Evolutionary conservation across 192 early-diverging fungal genomes (phyloP), one percentile per base, ranked within the genome.

Genomic region (Gamsiella multidivaricata): DNA sequence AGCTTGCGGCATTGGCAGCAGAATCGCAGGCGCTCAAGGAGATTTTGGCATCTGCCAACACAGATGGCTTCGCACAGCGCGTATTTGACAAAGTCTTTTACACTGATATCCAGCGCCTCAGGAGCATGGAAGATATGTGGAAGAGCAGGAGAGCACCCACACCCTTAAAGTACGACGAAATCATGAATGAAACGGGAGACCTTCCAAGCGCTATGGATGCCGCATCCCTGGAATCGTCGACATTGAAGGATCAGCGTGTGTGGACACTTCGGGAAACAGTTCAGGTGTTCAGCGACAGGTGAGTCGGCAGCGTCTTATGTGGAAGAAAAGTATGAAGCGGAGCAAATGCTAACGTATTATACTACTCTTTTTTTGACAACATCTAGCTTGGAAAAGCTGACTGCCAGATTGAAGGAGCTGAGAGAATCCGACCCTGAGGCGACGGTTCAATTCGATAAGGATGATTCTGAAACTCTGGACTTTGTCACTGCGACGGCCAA

Each of bases 401-500:
- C 85, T 2, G 31, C 65, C n/a, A 72, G 84, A 34, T 69, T 92
- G 17, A 25, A 82, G 11, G 58, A 82, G 0, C 79, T 80, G 45
- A 68, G 85, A 51, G 36, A 55, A 29, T 70, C 50, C 7, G 87
- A 93, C 39, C 68, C 89, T 0, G 80, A 89, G 26, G 81, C 80
- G 29, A 65, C 68, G 2, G 57, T 97, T 50, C 39, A 79, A 0
- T 99, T 99, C 84, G 98, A 99, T 76, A 99, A 99, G 81, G 98
- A 99, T 81, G 97, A 99, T 68, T 80, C 89, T 22, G 91, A 91
- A 26, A 84, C 91, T n/a, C 78, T 99, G 80, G 86, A 92, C 47
- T 99, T 99, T 89, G 96, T 99, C 3, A 92, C 98, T 0, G 93
- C 96, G 3, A 89, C 96, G 6, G 86, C 95, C 0, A 98, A 97